Base-by-base conservation (phyloP, 1,284 basidiomycete genomes). In the Termitomyces sp. region DNA sequence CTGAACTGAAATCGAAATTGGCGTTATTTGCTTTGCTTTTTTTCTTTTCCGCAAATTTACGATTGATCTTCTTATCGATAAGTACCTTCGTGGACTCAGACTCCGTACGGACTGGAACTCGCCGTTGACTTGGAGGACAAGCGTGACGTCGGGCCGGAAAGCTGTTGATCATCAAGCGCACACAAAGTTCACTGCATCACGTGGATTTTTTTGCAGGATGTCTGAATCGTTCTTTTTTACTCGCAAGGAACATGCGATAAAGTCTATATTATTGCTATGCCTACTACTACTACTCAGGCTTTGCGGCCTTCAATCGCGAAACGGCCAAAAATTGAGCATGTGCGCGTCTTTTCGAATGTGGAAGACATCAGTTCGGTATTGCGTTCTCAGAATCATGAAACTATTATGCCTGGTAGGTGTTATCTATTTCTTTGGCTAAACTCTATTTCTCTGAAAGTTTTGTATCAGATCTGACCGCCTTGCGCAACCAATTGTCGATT, bases 401-500 rank as follows among this genome's bases (percentile, higher is more conserved):
- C 33, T 14, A 50, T 66, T 16, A 54, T 55, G 9, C 9, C 40
- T 8, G 50, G 56, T 63, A 57, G 57, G 68, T 67, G 16, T 26
- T 45, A 39, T 34, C 33, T 37, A 30, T 43, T 28, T 16, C 43
- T 43, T 48, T 11, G 42, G 38, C 5, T 26, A n/a, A 34, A 1
- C 45, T 46, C 18, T 46, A 44, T 55, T 35, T 44, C 47, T 39
- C 26, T 41, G 8, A 14, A 13, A 52, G 9, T 53, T 54, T 24
- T 58, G 48, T 49, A 39, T 35, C 42, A 83, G 80, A 67, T 46
- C 67, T 83, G 21, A 73, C 64, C 28, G 65, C 72, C 18, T 57
- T 84, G 47, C 68, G 74, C 46, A 84, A 83, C 60, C 82, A 84
- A 56, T 65, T 85, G 24, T 76, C 77, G 1, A 59, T 82, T 37